Evolutionary conservation across 768 basidiomycete species (phyloP).

Genomic region (Amanita muscaria): DNA sequence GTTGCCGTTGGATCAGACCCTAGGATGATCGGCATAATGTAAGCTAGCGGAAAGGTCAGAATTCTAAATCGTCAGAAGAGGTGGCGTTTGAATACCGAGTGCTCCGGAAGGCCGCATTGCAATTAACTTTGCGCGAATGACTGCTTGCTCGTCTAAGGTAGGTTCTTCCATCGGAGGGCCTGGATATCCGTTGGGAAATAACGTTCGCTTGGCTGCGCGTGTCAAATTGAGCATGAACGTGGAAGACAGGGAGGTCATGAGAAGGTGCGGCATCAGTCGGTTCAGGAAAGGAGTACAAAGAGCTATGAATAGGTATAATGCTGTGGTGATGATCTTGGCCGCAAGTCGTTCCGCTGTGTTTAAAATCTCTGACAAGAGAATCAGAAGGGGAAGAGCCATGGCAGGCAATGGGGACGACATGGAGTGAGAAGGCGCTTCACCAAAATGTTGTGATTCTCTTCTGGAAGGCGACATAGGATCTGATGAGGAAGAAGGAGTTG

Average conservation of each 20-base stretch:
- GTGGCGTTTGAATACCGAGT: constrained; percentile 22
- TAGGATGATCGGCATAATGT: constrained; percentile 42
- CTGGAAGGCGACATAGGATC: not conserved
- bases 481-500: not conserved
- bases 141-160: constrained; percentile 63
- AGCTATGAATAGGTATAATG: constrained; percentile 36
- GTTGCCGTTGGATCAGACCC: constrained; percentile 44
- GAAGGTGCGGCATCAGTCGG: constrained; percentile 63
- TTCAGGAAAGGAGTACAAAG: constrained; percentile 49
- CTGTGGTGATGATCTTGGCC: constrained; percentile 35
- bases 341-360: constrained; percentile 40
- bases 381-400: constrained; percentile 29
- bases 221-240: constrained; percentile 43
- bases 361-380: constrained; percentile 42
- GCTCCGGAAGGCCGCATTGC: constrained; percentile 29
- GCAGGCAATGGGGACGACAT: not conserved
- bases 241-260: constrained; percentile 46
- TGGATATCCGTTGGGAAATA: constrained; percentile 90
- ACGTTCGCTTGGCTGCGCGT: constrained; percentile 50
- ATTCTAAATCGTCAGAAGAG: not conserved
- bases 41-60: constrained; percentile 19
- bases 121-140: constrained; percentile 38
- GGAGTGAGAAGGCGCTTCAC: not conserved
- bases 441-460: not conserved
- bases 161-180: constrained; percentile 67